Percentiles rank a stretch among this genome's conserved stretches.
Conservation (phyloP, 352 stramenopile species). For the Globisporangium mamillatum region DNA sequence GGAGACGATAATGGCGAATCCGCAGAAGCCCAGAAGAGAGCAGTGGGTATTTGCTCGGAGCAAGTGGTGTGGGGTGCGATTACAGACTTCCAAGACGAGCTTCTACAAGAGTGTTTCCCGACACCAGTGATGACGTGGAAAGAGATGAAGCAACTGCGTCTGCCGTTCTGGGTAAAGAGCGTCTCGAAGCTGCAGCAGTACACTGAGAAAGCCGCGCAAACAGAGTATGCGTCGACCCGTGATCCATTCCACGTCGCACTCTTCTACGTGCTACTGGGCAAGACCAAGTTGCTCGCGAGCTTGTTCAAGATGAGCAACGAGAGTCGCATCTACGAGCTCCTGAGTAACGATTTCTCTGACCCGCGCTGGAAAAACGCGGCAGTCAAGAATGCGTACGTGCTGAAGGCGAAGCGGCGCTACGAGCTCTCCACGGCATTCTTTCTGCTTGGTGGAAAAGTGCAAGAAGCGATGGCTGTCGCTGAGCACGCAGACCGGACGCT, state of each 20-base stretch:
- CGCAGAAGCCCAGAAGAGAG: background rate
- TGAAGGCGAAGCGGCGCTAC: constrained; percentile 85
- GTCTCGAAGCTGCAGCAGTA: constrained; percentile 46
- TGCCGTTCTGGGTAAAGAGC: constrained; percentile 82
- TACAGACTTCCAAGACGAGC: constrained; percentile 58
- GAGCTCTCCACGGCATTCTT: constrained; percentile 83
- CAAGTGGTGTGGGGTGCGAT: constrained; percentile 73
- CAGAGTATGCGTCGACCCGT: constrained; percentile 64
- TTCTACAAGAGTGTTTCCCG: constrained; percentile 76
- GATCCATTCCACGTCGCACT: constrained; percentile 84
- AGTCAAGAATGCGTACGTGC: constrained; percentile 89
- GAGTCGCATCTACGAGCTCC: constrained; percentile 68
- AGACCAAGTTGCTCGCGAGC: constrained; percentile 74
- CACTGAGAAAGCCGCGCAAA: constrained; percentile 71
- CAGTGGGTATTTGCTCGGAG: constrained; percentile 63
- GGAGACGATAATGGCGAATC: constrained; percentile 6
- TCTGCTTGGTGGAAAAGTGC: constrained; percentile 69
- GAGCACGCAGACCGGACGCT: constrained; percentile 72
- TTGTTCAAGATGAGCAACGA: constrained; percentile 87
- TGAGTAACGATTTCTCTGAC: constrained; percentile 83
- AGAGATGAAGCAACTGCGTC: constrained; percentile 55
- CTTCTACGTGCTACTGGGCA: constrained; percentile 85
- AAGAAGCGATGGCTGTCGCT: constrained; percentile 72
- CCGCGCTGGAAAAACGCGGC: constrained; percentile 81
- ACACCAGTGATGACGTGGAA: constrained; percentile 50